Evolutionary conservation across 2,329 filamentous ascomycete species (phyloP), one percentile per base, ranked within the genome.

Genomic region (Aspergillus sp.): DNA sequence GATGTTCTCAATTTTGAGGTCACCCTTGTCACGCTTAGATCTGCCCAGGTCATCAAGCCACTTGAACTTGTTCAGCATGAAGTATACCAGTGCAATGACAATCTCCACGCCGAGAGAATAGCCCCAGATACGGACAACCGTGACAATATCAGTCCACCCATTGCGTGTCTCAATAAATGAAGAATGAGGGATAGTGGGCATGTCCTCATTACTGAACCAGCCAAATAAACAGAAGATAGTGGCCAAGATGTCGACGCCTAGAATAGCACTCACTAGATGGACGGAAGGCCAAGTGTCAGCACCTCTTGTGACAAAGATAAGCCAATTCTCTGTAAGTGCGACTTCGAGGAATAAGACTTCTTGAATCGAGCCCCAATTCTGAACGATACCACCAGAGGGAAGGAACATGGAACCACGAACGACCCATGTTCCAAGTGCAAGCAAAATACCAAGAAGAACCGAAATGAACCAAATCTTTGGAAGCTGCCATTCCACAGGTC

Each of bases 261-360:
- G 69, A 61, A 89, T 89, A 45, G 85, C 85, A 33, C 69, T 71
- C 43, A 88, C 75, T 27, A 90, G 73, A 61, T 88, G 84, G 75
- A 83, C 83, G 0, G 84, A 87, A 39, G 85, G 85, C 73, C 79
- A 84, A 5, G 85, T 88, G 61, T 82, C 76, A 49, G 78, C 81
- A 49, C 86, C 89, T 76, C 89, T 88, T 52, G 89, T 95, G 70
- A 95, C 91, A 76, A 95, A 95, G 69, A 95, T 95, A 40, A 95
- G 82, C 90, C 89, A 95, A 75, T 95, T 95, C 78, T 95, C 89
- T 48, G 89, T 91, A 43, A 95, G 81, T 6, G 88, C 90, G 64
- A 95, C 86, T 73, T 95, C 83, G 36, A 95, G 81, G 81, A 95
- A 95, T 59, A 95, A 74, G 37, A 89, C 82, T 62, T 86, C 84